These are phyloP conservation scores for Pichia sp. DNA, from an alignment of 1,139 yeast species.

Conservation along the genomic window DNA sequence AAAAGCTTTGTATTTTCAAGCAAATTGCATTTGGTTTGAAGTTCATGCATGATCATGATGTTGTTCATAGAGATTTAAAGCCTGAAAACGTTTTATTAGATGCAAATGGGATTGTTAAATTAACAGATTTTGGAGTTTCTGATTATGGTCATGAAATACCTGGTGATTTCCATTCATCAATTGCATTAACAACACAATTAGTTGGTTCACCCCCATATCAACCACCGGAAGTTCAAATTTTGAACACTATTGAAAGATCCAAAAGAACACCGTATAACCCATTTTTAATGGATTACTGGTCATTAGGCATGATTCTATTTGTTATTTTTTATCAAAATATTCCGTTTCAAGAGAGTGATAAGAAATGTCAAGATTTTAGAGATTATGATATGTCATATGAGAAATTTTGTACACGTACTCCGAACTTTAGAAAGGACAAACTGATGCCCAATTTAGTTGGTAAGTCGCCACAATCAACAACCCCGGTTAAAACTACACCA, in stretches of 20 bases:
- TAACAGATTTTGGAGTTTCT: conserved; percentile 76
- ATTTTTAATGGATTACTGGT: conserved; percentile 69
- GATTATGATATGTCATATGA: conserved; percentile 56
- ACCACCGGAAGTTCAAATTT: conserved; percentile 69
- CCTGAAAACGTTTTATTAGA: conserved; percentile 60
- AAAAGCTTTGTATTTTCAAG: conserved; percentile 58
- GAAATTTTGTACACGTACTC: conserved; percentile 40
- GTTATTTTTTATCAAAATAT: conserved; percentile 53
- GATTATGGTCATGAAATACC: conserved; percentile 57
- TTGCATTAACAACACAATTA: conserved; percentile 45
- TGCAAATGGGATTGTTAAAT: conserved; percentile 55
- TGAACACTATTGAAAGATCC: conserved; percentile 36
- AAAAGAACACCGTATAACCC: conserved; percentile 55
- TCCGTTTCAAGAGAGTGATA: conserved; percentile 50
- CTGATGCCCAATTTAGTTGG: conserved; percentile 21
- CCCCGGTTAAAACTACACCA: conserved; percentile 6
- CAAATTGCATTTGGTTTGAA: conserved; percentile 50
- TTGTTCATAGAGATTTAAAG: conserved; percentile 61
- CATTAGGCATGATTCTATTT: conserved; percentile 61
- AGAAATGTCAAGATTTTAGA: conserved; percentile 43
- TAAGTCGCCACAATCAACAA: conserved; percentile 9
- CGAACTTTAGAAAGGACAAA: conserved; percentile 46
- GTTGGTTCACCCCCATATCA: conserved; percentile 82
- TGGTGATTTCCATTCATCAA: conserved; percentile 46
- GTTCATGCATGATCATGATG: conserved; percentile 51